Evolutionary conservation across 1,284 basidiomycete species (phyloP), one percentile per base, ranked within the genome.

Genomic region (Austropuccinia psidii): DNA sequence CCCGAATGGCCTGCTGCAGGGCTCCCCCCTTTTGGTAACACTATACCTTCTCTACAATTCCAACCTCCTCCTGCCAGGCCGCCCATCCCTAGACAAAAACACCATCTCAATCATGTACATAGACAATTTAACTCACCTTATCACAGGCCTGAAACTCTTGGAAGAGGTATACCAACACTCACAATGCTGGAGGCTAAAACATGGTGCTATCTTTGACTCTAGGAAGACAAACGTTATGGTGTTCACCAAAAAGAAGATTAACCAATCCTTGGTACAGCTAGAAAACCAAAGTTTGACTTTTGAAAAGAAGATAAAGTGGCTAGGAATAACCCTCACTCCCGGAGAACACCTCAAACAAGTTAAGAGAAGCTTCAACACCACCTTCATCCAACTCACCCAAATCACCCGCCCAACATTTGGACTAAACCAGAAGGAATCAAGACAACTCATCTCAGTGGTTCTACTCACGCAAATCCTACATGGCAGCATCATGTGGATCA

Each of bases 21-120:
- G 65, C 4, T 68, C 50, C 11, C 66, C 50, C 19, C 49, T 55
- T n/a, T 55, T 29, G n/a, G 35, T 39, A 11, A 35, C 49, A 35
- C 39, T 57, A 27, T 68, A 68, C 39, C 27, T 57, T 24, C 27
- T 68, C n/a, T 68, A 68, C 27, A 68, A 68, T 39, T 55, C 49
- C 24, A 29, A 21, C 24, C 37, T 68, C 4, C 37, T 68, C 31
- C 6, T 45, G 39, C 39, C n/a, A 41, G 24, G 15, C 35, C 11
- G n/a, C 13, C 9, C 41, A 6, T n/a, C 27, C 52, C 21, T 57
- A 5, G 11, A 21, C 4, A 37, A 49, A 27, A 35, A 33, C 54
- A 41, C 11, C 17, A 57, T 68, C 15, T 55, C 66, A 52, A 39
- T 68, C 17, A 52, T 33, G 7, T 68, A 54, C 50, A 54, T 68